Evolutionary conservation across 345 rosid species (phyloP).

Genomic region (Litchi chinensis): DNA sequence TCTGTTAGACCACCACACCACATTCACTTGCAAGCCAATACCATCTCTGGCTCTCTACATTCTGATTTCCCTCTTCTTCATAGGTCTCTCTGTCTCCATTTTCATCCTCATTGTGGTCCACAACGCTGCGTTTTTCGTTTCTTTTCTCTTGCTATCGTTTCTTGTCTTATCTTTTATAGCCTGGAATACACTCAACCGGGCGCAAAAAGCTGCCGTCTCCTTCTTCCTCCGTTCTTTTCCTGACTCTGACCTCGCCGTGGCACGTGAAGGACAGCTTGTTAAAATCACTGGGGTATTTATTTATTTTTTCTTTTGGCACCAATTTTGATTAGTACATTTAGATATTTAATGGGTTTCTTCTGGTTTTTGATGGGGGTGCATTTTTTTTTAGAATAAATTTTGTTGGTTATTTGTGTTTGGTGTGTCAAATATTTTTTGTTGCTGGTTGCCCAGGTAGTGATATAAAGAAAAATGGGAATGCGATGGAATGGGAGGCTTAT

Average conservation of each 20-base stretch:
- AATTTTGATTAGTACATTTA: not conserved
- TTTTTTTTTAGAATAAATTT: not conserved
- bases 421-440: not conserved
- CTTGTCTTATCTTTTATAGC: constrained; percentile 36
- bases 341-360: constrained; percentile 16
- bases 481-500: not conserved
- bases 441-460: not conserved
- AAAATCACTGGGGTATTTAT: constrained; percentile 48
- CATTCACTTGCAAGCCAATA: constrained; percentile 33
- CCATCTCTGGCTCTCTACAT: constrained; percentile 40
- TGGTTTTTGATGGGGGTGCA: constrained; percentile 3
- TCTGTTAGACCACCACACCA: constrained; percentile 33
- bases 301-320: not conserved
- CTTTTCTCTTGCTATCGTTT: constrained; percentile 36
- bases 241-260: constrained; percentile 49
- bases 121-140: constrained; percentile 43
- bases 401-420: not conserved
- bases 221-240: constrained; percentile 46
- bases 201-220: constrained; percentile 31
- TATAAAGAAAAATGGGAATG: not conserved
- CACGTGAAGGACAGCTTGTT: constrained; percentile 53
- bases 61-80: constrained; percentile 31
- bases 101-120: constrained; percentile 51
- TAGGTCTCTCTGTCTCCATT: constrained; percentile 41
- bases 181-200: constrained; percentile 46